Evolutionary conservation across 306 rosid species (phyloP), one percentile per base, ranked within the genome.

Genomic region (Echinosophora koreensis): DNA sequence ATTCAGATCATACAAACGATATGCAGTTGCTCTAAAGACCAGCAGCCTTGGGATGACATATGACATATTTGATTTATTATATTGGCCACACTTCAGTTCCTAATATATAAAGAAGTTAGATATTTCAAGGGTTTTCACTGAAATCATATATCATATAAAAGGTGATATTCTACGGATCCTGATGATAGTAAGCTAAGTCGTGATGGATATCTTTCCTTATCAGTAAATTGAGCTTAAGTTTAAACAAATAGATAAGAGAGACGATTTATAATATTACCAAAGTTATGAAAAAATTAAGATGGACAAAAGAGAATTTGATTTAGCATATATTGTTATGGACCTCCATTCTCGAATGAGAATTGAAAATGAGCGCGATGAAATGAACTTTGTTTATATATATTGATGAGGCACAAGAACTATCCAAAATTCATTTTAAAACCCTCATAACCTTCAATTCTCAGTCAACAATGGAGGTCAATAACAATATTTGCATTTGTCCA

Each of bases 371-470:
- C 92, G 92, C 39, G 91, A 87, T 76, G 63, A 42, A 44, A 84
- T 92, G 74, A 76, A 89, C n/a, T 90, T 79, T 61, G 90, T 92
- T 15, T n/a, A n/a, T n/a, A n/a, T 92, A 89, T 47, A 86, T 92
- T 59, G 97, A 92, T 70, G 97, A 92, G 83, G 97, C 90, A 57
- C 97, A 92, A 44, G 97, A 92, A 75, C 84, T 92, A 5, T n/a
- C n/a, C n/a, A n/a, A n/a, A n/a, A n/a, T n/a, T n/a, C n/a, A n/a
- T n/a, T n/a, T n/a, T n/a, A n/a, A n/a, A n/a, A n/a, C n/a, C n/a
- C n/a, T n/a, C n/a, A n/a, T n/a, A n/a, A n/a, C n/a, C n/a, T n/a
- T n/a, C n/a, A n/a, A n/a, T n/a, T n/a, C n/a, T n/a, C n/a, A n/a
- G n/a, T n/a, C n/a, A n/a, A n/a, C n/a, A n/a, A n/a, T n/a, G n/a